Base-by-base conservation (phyloP, 116 monocot genomes). In the Iris pallida region DNA sequence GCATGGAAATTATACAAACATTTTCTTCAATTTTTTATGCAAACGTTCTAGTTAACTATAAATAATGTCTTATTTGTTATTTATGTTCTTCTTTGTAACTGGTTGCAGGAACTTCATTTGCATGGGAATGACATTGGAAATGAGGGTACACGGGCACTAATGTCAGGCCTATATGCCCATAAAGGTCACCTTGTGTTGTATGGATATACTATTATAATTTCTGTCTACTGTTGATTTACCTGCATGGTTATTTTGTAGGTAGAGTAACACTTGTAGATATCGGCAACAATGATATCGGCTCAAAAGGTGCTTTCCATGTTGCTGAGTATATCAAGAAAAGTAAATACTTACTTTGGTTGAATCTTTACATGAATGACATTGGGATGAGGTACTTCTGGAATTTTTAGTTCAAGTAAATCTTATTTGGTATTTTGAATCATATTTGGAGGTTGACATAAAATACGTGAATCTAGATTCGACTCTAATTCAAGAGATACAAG, bases 311-410 rank as follows among this genome's bases (percentile, higher is more conserved):
- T 56, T 87, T 80, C 59, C 85, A 90, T 79, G 82, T 94, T 75
- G 90, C 94, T 53, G 84, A 90, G 20, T 94, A 76, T 65, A 77
- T 94, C 63, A 82, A 81, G 68, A 87, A 72, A 74, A 83, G 81
- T 56, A 94, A 82, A 73, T 86, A 75, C 47, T 79, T 90, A 68
- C 46, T 80, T 19, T 94, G 94, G 94, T 58, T 94, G 63, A 94
- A 90, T 64, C 82, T 94, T 53, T 90, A 90, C 72, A 94, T 94
- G 90, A 94, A 94, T 81, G 94, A 94, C 64, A 78, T 94, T 58
- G 73, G 90, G 90, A 94, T 73, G 85, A 87, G 89, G 94, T 94
- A 76, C n/a, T 20, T 19, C 5, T 69, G 20, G 19, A 55, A 8
- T 1, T 8, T 53, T 72, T 42, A 18, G 15, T 9, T 68, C 12